Evolutionary conservation across 768 basidiomycete species (phyloP), one percentile per base, ranked within the genome.

Genomic region (Dioszegia crocea): DNA sequence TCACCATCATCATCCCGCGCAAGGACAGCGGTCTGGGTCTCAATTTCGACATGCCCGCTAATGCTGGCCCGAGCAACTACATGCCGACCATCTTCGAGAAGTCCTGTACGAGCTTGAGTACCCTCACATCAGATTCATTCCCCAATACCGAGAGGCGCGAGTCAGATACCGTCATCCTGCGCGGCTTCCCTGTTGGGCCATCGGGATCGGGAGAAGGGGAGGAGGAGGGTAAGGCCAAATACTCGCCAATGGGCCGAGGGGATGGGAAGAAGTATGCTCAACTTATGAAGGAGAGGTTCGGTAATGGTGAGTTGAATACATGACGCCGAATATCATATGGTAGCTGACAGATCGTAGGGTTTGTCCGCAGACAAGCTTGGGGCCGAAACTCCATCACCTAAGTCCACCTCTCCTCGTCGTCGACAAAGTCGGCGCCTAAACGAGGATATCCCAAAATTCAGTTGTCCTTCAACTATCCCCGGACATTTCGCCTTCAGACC

Each of bases 281-380:
- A 23, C 4, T 53, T 4, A 53, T 53, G 51, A 39, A 16, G 9
- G 51, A 53, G 38, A 21, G 51, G 3, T 53, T 40, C 26, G 51
- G 51, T 6, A 40, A 40, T 40, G 51, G 51, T 53, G 51, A 53
- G 38, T 26, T 40, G 23, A 4, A 8, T 23, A 30, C 19, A 14
- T n/a, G 9, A 17, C 21, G 8, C 17, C 45, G 14, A 11, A 17
- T n/a, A 24, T 6, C 23, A 46, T 9, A 10, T 8, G 19, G 19
- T 14, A 46, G 47, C 47, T 48, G 30, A 46, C 30, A 2, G 24
- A 17, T 43, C 24, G 9, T 31, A 48, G 47, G 47, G 12, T 48
- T 17, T 12, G 29, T 48, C 47, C 47, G 47, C 4, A 29, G 29
- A 29, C 47, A 48, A 31, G 47, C 47, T 3, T 33, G 12, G 11